Evolutionary conservation across 2,329 filamentous ascomycete genomes (phyloP).

Genomic region (Talaromyces sp.): DNA sequence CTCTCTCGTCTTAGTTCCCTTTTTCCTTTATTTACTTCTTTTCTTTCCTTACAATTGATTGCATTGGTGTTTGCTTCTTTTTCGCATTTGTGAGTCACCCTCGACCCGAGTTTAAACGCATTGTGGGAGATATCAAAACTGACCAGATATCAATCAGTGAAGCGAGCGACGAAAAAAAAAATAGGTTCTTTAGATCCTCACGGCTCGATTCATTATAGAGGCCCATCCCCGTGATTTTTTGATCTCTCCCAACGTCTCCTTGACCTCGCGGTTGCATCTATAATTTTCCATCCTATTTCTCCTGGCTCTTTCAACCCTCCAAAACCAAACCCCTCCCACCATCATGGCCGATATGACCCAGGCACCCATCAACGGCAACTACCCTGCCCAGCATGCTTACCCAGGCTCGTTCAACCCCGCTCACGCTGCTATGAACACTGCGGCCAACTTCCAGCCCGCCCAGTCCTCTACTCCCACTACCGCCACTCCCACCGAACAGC

Average conservation of each 20-base stretch:
- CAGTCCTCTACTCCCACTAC: conserved; percentile 45
- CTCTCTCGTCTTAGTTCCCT: conserved; percentile 9
- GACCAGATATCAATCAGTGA: conserved; percentile 25
- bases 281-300: conserved; percentile 18
- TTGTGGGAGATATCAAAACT: conserved; percentile 17
- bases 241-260: conserved; percentile 5
- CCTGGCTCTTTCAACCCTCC: conserved; percentile 12
- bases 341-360: conserved; percentile 46
- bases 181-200: conserved; percentile 22
- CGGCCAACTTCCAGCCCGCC: conserved; percentile 42
- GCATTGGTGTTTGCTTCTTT: conserved; percentile 25
- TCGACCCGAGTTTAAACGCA: background rate
- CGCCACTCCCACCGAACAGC: conserved; percentile 37
- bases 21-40: conserved; percentile 19
- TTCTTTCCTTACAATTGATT: conserved; percentile 23
- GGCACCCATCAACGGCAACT: conserved; percentile 47
- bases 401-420: conserved; percentile 40
- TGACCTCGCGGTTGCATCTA: conserved; percentile 14
- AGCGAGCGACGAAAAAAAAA: conserved; percentile 24
- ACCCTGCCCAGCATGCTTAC: conserved; percentile 43
- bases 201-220: conserved; percentile 22
- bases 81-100: conserved; percentile 35
- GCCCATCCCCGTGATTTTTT: conserved; percentile 8
- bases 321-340: conserved; percentile 15
- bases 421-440: conserved; percentile 38